Conservation (phyloP, 1,139 yeast species). For the Komagataea norvegica region DNA sequence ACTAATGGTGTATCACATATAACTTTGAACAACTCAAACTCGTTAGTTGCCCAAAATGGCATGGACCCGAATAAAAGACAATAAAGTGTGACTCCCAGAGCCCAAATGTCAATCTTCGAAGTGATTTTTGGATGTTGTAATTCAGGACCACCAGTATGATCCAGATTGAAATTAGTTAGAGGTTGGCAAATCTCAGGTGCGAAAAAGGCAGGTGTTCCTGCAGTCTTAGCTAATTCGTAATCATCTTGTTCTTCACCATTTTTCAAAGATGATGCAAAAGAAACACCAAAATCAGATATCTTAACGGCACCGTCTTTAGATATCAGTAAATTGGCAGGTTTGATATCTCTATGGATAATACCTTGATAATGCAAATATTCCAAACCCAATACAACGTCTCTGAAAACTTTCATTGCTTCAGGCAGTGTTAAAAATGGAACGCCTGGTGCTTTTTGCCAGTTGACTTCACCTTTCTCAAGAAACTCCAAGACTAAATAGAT, state of each 20-base stretch:
- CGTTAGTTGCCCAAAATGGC: slow-evolving; percentile 89
- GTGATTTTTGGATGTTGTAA: slow-evolving; percentile 27
- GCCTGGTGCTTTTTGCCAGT: slow-evolving; percentile 63
- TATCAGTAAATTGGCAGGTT: slow-evolving; percentile 88
- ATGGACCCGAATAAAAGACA: slow-evolving; percentile 84
- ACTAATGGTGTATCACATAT: slow-evolving; percentile 61
- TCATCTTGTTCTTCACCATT: slow-evolving; percentile 57
- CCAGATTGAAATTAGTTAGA: slow-evolving; percentile 13
- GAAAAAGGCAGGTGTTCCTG: slow-evolving; percentile 85
- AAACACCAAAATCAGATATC: slow-evolving; percentile 95
- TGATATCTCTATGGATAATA: slow-evolving; percentile 92
- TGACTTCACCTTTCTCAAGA: slow-evolving; percentile 86
- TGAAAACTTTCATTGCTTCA: slow-evolving; percentile 64
- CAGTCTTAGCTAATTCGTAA: slow-evolving; percentile 81
- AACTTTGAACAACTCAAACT: slow-evolving; percentile 78
- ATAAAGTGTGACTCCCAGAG: slow-evolving; percentile 87
- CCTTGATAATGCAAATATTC: slow-evolving; percentile 94
- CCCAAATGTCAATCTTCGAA: slow-evolving; percentile 58
- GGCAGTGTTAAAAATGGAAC: slow-evolving; percentile 62
- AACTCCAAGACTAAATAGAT: slow-evolving; percentile 90
- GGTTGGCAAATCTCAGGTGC: slow-evolving; percentile 66
- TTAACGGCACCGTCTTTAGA: slow-evolving; percentile 73
- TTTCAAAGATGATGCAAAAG: slow-evolving; percentile 64
- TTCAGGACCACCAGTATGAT: slow-evolving; percentile 12
- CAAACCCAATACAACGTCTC: slow-evolving; percentile 84